Evolutionary conservation across 1,284 basidiomycete species (phyloP), one percentile per base, ranked within the genome.

Genomic region (Butyriboletus pseudospeciosus): DNA sequence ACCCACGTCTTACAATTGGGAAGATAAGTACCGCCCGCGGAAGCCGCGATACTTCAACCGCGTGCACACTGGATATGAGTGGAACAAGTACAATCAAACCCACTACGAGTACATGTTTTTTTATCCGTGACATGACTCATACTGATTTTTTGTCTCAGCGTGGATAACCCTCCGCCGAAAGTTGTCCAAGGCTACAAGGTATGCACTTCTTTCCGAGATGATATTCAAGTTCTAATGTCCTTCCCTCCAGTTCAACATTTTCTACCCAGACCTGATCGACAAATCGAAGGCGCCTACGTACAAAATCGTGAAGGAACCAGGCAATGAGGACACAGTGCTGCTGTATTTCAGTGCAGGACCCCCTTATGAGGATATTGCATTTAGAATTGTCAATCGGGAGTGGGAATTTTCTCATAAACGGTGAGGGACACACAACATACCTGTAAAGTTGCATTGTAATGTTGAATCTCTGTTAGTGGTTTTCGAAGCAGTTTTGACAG

Each of bases 41-140:
- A 99, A 99, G 71, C 97, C 97, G 38, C 81, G 96, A 60, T 99
- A 98, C 79, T 98, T 99, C 77, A 99, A 99, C 72, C 89, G 96
- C 56, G 96, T 99, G 35, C 94, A 98, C 68, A 99, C 97, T n/a
- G 97, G 97, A n/a, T 99, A 96, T 70, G 97, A 99, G 71, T 99
- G 97, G 97, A 99, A 97, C 78, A 96, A 97, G 77, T 98, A 98
- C 74, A 98, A 98, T 70, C 94, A 98, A 71, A 97, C 94, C 6
- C 94, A 98, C 73, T 98, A 98, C 70, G 95, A 98, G 92, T 94
- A 76, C 60, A 86, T 83, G 4, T 43, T 58, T 41, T 41, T 46
- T n/a, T n/a, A 43, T 41, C 16, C 34, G 26, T 54, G 23, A 20
- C 35, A 47, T 49, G 14, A 42, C n/a, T 23, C 37, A 37, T 44